phyloP scores from a whole-genome alignment of 495 filamentous ascomycete species.

The Podospora appendiculata region DNA sequence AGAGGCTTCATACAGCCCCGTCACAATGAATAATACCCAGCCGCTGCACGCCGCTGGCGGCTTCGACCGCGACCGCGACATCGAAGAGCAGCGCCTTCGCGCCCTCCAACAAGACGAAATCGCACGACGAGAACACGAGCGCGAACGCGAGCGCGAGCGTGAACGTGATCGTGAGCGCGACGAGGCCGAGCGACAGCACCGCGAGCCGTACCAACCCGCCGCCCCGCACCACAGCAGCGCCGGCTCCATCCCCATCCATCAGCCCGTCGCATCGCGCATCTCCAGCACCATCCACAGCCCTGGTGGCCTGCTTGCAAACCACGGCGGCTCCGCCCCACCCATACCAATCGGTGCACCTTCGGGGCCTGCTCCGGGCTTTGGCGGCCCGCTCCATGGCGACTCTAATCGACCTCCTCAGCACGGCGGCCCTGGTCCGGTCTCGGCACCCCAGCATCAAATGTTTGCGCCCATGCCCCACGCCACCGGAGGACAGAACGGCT shows the following conservation, averaged over 20 bases:
- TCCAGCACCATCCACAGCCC: conserved; percentile 78
- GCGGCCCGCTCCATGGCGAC: conserved; percentile 55
- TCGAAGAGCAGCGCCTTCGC: conserved; percentile 33
- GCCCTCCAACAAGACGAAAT: conserved; percentile 27
- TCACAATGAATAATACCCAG: conserved; percentile 38
- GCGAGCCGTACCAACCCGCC: conserved; percentile 51
- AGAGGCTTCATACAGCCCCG: conserved; percentile 17
- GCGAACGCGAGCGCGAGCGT: conserved; percentile 22
- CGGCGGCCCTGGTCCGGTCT: conserved; percentile 54
- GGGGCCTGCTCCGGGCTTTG: conserved; percentile 59
- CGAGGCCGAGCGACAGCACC: conserved; percentile 58
- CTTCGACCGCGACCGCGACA: conserved; percentile 34
- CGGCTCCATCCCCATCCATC: conserved; percentile 78
- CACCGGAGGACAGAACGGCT: conserved; percentile 29
- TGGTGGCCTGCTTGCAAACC: conserved; percentile 73
- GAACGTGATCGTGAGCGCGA: conserved; percentile 47
- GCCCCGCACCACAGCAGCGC: conserved; percentile 74
- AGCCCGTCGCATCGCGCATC: conserved; percentile 78
- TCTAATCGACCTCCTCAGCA: conserved; percentile 51
- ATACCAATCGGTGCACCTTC: conserved; percentile 57
- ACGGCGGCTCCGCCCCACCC: conserved; percentile 50
- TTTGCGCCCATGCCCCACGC: conserved; percentile 47
- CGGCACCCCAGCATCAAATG: conserved; percentile 50
- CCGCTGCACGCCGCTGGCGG: conserved; percentile 27
- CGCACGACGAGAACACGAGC: conserved; percentile 21